phyloP scores from a whole-genome alignment of 345 rosid species.

The Eucalyptus tenuipes region DNA sequence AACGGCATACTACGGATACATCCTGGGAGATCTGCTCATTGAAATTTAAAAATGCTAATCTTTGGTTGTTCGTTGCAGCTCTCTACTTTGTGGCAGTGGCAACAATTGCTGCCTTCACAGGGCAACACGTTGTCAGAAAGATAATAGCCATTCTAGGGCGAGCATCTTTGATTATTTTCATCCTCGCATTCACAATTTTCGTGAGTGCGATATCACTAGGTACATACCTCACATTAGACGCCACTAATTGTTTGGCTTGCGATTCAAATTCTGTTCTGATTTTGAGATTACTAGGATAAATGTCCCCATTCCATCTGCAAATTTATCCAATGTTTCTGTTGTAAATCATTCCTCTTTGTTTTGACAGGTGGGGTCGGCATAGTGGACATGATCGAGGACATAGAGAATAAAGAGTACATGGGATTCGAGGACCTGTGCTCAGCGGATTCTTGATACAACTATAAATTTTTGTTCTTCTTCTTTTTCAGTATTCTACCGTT shows the following conservation, averaged over 20 bases:
- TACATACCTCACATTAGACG: background rate
- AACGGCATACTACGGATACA: background rate
- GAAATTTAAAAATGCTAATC: background rate
- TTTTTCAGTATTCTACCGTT: background rate
- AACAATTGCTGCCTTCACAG: constrained; percentile 13
- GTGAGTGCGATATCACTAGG: constrained; percentile 22
- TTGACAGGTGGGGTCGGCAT: constrained; percentile 27
- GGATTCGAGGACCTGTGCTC: constrained; percentile 26
- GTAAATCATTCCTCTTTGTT: background rate
- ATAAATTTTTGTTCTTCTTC: background rate
- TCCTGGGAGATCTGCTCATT: background rate
- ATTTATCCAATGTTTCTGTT: background rate
- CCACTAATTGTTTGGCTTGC: background rate
- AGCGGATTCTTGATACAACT: background rate
- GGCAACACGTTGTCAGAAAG: constrained; percentile 13
- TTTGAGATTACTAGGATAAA: background rate
- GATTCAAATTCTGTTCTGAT: background rate
- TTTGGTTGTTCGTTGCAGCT: constrained; percentile 3
- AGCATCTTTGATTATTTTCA: constrained; percentile 25
- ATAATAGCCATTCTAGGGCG: constrained; percentile 16
- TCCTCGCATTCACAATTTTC: constrained; percentile 15
- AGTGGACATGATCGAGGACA: constrained; percentile 6
- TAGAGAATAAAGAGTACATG: constrained; percentile 19
- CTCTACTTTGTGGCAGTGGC: constrained; percentile 15
- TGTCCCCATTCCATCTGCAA: background rate